Evolutionary conservation across 768 basidiomycete genomes (phyloP).

Genomic region (Phylloporus sp.): DNA sequence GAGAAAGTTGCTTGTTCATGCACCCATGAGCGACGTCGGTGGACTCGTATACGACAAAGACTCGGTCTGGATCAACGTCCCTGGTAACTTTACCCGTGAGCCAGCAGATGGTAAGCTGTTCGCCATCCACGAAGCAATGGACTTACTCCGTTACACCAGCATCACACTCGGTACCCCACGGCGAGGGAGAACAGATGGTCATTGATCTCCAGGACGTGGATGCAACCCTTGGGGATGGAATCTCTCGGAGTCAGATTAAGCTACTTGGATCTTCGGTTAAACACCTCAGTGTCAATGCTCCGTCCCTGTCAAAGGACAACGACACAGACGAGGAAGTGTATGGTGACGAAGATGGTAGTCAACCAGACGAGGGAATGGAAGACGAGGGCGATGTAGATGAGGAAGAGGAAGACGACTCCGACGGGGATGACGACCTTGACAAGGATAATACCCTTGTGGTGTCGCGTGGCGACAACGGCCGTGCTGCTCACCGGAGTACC

Average conservation of each 20-base stretch:
- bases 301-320: slow-evolving; percentile 27
- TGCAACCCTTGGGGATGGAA: slow-evolving; percentile 76
- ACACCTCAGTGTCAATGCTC: slow-evolving; percentile 46
- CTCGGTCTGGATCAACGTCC: slow-evolving; percentile 96
- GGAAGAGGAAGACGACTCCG: background rate
- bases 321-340: slow-evolving; percentile 34
- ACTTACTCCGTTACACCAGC: slow-evolving; percentile 36
- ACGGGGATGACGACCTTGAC: background rate
- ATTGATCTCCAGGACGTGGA: slow-evolving; percentile 89
- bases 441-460: background rate
- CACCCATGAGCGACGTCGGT: slow-evolving; percentile 98
- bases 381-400: background rate
- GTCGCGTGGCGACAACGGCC: slow-evolving; percentile 39
- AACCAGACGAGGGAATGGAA: slow-evolving; percentile 14
- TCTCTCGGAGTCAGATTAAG: slow-evolving; percentile 75
- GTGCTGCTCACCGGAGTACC: slow-evolving; percentile 42
- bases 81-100: slow-evolving; percentile 87
- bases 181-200: slow-evolving; percentile 97
- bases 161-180: slow-evolving; percentile 63
- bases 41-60: slow-evolving; percentile 98
- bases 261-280: slow-evolving; percentile 80
- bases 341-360: slow-evolving; percentile 14
- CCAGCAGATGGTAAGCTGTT: slow-evolving; percentile 51
- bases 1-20: slow-evolving; percentile 86
- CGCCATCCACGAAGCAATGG: too few species aligned